Base-by-base conservation (phyloP, 2,329 filamentous ascomycete species). In the Paraconiothyrium brasiliense region DNA sequence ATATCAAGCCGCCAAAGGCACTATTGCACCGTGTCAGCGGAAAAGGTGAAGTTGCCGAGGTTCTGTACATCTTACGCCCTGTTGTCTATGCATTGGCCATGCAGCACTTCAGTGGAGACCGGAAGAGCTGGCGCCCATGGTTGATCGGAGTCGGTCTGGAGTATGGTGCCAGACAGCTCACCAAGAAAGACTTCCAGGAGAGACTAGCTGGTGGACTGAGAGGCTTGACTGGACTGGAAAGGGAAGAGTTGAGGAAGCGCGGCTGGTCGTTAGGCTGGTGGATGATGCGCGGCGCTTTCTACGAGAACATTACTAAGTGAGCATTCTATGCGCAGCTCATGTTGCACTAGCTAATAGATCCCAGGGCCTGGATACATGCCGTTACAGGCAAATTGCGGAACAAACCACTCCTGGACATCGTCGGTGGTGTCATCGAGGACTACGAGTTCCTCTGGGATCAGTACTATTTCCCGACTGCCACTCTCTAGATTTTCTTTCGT, bases 391-490 rank as follows among this genome's bases (percentile, higher is more conserved):
- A 89, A 71, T 85, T 97, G 67, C 89, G 84, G 74, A 83, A 88
- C 67, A 90, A 90, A 73, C 89, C 91, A 56, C 84, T 97, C 78
- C 87, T 96, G 50, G 89, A 91, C 67, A 87, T 99, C 75, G 84
- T 97, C 27, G 91, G 90, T 9, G 92, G 92, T 60, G 90, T 99
- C 49, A 80, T 98, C 65, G 93, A 97, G 76, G 95, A 99, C 78
- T 99, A 99, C 76, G 92, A 97, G 79, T 98, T 96, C 77, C 84
- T 99, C 35, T 99, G 95, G 95, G 93, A 97, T 80, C 94, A 96
- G 71, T 98, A 97, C 79, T 96, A 98, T 80, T 99, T 98, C 79
- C 85, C 87, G 20, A 90, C 87, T 1, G 84, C 87, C 30, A 90
- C 87, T 5, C 68, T 86, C 64, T 87, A 73, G 68, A 24, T 16